phyloP scores from a whole-genome alignment of 768 basidiomycete species.

The Lentinula sp. region DNA sequence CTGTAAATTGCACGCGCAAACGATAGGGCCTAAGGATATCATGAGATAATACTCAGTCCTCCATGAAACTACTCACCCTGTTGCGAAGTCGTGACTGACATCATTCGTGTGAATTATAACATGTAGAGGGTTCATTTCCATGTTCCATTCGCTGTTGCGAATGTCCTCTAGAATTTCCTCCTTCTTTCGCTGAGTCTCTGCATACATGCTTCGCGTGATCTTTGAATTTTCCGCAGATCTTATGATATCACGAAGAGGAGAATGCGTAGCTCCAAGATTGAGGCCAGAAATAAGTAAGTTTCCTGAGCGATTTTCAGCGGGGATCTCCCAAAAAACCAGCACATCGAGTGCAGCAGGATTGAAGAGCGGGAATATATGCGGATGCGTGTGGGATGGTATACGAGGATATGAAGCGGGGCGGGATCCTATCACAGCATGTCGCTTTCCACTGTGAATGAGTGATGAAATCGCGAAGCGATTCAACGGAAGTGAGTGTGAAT shows the following conservation, averaged over 20 bases:
- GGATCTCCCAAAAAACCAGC: conserved; percentile 71
- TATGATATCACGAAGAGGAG: conserved; percentile 55
- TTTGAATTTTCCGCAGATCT: conserved; percentile 56
- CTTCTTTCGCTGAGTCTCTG: conserved; percentile 79
- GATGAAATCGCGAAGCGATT: conserved; percentile 23
- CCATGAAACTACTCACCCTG: conserved; percentile 47
- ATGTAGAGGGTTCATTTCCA: conserved; percentile 70
- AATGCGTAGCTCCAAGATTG: conserved; percentile 65
- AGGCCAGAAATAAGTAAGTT: conserved; percentile 53
- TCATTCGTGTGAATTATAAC: conserved; percentile 39
- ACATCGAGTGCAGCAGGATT: conserved; percentile 70
- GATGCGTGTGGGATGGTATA: conserved; percentile 46
- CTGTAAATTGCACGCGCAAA: conserved; percentile 43
- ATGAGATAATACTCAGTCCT: neutral
- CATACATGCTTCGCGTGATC: conserved; percentile 81
- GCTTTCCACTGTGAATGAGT: conserved; percentile 37
- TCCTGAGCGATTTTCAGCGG: conserved; percentile 54
- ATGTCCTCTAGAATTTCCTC: conserved; percentile 62
- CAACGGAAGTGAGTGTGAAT: neutral
- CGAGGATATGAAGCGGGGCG: conserved; percentile 40
- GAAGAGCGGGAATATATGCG: conserved; percentile 74
- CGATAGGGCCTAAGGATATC: conserved; percentile 43
- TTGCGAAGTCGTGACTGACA: conserved; percentile 57
- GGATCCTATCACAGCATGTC: conserved; percentile 37
- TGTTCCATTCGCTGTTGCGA: conserved; percentile 67